Conservation (phyloP, 768 basidiomycete genomes). For the Suillus decipiens region DNA sequence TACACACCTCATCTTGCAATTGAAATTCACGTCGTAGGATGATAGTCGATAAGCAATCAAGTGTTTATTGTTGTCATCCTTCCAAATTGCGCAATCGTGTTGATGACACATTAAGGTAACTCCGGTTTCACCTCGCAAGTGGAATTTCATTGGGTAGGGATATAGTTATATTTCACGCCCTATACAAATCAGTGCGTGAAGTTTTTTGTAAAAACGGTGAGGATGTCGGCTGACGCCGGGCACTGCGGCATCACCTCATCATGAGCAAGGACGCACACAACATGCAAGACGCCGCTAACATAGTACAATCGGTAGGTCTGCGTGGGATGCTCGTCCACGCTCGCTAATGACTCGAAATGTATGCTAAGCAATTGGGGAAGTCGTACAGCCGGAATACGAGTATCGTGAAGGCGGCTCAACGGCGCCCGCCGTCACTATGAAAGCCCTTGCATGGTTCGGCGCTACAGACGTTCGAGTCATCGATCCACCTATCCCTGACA, state of each 20-base stretch:
- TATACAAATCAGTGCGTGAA: not conserved
- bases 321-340: not conserved
- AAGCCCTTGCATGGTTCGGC: constrained; percentile 71
- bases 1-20: constrained; percentile 14
- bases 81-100: not conserved
- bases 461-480: constrained; percentile 46
- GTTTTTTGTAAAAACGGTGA: not conserved
- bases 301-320: constrained; percentile 27
- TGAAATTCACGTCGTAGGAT: constrained; percentile 8
- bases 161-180: not conserved
- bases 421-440: too few species aligned
- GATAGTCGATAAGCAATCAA: not conserved
- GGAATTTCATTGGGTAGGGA: not conserved
- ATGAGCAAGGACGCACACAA: not conserved
- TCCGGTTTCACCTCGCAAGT: not conserved
- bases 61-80: constrained; percentile 4
- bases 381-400: constrained; percentile 47
- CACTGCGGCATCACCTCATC: not conserved
- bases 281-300: constrained; percentile 34
- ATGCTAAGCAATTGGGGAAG: constrained; percentile 38
- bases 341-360: not conserved
- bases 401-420: constrained; percentile 50
- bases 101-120: not conserved
- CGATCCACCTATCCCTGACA: constrained; percentile 53
- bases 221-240: not conserved